Evolutionary conservation across 1,284 basidiomycete species (phyloP), one percentile per base, ranked within the genome.

Genomic region (Microbotryomycetes sp.): DNA sequence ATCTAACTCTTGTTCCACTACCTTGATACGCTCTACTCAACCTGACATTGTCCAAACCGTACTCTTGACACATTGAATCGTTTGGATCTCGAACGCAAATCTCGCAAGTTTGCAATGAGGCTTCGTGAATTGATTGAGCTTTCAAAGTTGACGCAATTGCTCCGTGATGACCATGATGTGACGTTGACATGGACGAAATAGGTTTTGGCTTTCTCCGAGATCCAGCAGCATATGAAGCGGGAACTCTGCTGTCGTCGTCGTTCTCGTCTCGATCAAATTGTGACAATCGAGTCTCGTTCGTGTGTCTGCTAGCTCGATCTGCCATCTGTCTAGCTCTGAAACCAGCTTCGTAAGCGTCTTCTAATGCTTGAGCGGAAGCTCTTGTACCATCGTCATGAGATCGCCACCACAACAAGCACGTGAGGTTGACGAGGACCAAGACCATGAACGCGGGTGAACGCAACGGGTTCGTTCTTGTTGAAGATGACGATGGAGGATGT

Each of bases 21-120:
- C 69, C 70, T 32, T 67, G 65, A 49, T 64, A 70, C 14, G 52
- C 51, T 19, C 67, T 14, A 23, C 57, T 61, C 23, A 65, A 52
- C 6, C 63, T 50, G n/a, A 71, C 57, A 14, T 60, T 63, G 57
- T 65, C 62, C 28, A 57, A 51, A 0, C 70, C 70, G 54, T 70
- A 71, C 36, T 42, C 36, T 14, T 48, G n/a, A 60, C 64, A 58
- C 14, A 67, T 53, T 51, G 57, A 49, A 45, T 69, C 59, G 19
- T 49, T 25, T 2, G 58, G 60, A 25, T 45, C 32, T 6, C 22
- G 2, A 23, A 60, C 49, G 47, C 62, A 64, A 4, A 49, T 30
- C 4, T 56, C 54, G 58, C 62, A 64, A 2, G 49, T 50, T 0
- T 32, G 45, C 0, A 48, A 32, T 0, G 36, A 12, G 36, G 36